These are phyloP conservation scores for Debaryomyces fabryi DNA, from an alignment of 1,139 yeast genomes.

Conservation along the genomic window DNA sequence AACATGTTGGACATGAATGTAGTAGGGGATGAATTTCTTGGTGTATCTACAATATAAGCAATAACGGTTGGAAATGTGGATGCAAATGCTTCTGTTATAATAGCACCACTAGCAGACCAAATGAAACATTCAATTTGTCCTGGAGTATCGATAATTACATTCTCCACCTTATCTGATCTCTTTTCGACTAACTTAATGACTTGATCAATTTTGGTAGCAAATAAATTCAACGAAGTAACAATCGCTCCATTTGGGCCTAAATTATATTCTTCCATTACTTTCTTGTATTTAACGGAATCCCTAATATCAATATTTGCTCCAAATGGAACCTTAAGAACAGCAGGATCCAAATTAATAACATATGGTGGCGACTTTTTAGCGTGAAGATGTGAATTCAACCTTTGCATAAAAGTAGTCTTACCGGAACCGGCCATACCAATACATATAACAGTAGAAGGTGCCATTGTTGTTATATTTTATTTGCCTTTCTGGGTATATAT, in stretches of 20 bases:
- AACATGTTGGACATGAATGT: slow-evolving; percentile 98
- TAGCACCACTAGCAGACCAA: slow-evolving; percentile 96
- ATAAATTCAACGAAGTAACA: slow-evolving; percentile 89
- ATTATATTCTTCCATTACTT: slow-evolving; percentile 91
- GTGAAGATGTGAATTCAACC: slow-evolving; percentile 87
- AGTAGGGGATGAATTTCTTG: slow-evolving; percentile 90
- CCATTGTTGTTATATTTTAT: slow-evolving; percentile 31
- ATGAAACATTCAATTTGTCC: slow-evolving; percentile 98
- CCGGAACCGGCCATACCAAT: slow-evolving; percentile 99
- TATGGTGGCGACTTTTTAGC: slow-evolving; percentile 75
- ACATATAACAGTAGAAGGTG: slow-evolving; percentile 72
- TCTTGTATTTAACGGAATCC: slow-evolving; percentile 92
- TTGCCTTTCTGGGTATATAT: background rate
- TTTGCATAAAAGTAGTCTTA: slow-evolving; percentile 96
- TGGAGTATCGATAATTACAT: slow-evolving; percentile 93
- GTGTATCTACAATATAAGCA: slow-evolving; percentile 96
- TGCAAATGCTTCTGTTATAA: slow-evolving; percentile 95
- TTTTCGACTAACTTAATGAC: slow-evolving; percentile 85
- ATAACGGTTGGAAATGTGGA: slow-evolving; percentile 93
- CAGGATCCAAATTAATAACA: slow-evolving; percentile 94
- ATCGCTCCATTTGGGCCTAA: slow-evolving; percentile 99
- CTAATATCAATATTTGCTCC: slow-evolving; percentile 95
- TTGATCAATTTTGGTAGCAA: slow-evolving; percentile 95
- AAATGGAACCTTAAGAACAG: slow-evolving; percentile 88
- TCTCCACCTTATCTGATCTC: slow-evolving; percentile 62